Evolutionary conservation across 1,284 basidiomycete genomes (phyloP).

Genomic region (Rhodotorula sp.): DNA sequence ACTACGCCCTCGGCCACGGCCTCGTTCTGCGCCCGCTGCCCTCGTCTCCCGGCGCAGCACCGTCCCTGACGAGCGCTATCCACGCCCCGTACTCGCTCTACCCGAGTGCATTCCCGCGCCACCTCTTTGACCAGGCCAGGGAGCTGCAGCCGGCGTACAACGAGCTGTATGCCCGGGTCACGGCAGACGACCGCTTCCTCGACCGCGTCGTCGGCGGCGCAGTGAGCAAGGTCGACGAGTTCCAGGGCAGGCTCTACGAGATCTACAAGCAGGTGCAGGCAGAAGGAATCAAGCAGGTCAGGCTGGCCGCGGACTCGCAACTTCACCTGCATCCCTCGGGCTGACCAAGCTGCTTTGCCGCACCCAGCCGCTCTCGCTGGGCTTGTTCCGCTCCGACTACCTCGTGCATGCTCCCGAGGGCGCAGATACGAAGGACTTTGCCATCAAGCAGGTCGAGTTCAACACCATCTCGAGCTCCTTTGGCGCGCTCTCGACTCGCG

Average conservation of each 20-base stretch:
- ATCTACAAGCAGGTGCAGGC: constrained; percentile 77
- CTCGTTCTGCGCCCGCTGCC: constrained; percentile 61
- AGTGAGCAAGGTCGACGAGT: constrained; percentile 81
- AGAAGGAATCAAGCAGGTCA: constrained; percentile 55
- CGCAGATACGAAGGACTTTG: constrained; percentile 45
- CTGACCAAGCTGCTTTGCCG: neutral
- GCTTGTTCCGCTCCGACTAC: constrained; percentile 95
- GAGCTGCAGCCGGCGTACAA: constrained; percentile 78
- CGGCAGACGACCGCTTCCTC: constrained; percentile 76
- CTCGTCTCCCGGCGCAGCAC: neutral
- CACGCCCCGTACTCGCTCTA: constrained; percentile 83
- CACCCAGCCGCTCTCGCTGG: constrained; percentile 74
- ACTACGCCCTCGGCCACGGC: constrained; percentile 81
- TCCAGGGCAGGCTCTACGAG: constrained; percentile 80
- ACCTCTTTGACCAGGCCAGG: constrained; percentile 68
- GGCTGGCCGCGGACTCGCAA: constrained; percentile 9
- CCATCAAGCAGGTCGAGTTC: constrained; percentile 94
- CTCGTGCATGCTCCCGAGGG: constrained; percentile 66
- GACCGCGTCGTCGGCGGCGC: constrained; percentile 77
- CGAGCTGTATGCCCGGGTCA: constrained; percentile 77
- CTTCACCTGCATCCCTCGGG: neutral
- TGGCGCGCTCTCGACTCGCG: constrained; percentile 74
- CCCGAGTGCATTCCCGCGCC: constrained; percentile 80
- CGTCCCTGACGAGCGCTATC: constrained; percentile 58
- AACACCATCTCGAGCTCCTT: constrained; percentile 96